These are phyloP conservation scores for Austroboletus festivus DNA, from an alignment of 768 basidiomycete species.

Conservation along the genomic window DNA sequence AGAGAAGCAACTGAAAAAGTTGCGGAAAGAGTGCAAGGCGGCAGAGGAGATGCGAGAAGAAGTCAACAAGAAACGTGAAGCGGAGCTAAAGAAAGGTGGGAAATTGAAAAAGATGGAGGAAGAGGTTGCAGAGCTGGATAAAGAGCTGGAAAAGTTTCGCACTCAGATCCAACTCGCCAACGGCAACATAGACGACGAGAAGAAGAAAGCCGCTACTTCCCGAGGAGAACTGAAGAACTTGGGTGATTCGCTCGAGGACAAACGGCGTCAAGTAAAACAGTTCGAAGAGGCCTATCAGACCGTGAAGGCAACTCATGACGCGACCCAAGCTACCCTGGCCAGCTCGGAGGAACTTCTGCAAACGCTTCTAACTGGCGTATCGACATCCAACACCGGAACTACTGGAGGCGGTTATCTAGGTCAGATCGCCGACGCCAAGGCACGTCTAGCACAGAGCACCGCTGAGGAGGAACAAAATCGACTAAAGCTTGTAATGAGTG, in stretches of 20 bases:
- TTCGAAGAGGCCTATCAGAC: slow-evolving; percentile 53
- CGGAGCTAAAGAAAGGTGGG: slow-evolving; percentile 90
- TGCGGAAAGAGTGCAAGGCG: slow-evolving; percentile 50
- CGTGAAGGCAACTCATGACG: slow-evolving; percentile 68
- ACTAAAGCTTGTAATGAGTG: slow-evolving; percentile 68
- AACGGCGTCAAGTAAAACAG: slow-evolving; percentile 55
- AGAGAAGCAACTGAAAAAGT: slow-evolving; percentile 48
- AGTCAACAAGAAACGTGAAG: slow-evolving; percentile 75
- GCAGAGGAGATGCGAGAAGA: slow-evolving; percentile 65
- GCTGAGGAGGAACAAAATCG: slow-evolving; percentile 85
- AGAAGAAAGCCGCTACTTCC: slow-evolving; percentile 49
- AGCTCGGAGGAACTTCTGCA: slow-evolving; percentile 92
- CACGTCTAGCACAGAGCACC: slow-evolving; percentile 66
- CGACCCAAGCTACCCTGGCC: slow-evolving; percentile 55
- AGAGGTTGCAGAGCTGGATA: slow-evolving; percentile 71
- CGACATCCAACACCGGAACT: slow-evolving; percentile 61
- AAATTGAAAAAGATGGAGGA: slow-evolving; percentile 86
- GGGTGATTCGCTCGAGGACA: slow-evolving; percentile 51
- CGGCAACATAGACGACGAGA: slow-evolving; percentile 75
- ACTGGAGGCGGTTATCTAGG: slow-evolving; percentile 94
- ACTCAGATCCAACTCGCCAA: slow-evolving; percentile 85
- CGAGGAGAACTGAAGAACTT: slow-evolving; percentile 63
- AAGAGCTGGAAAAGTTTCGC: slow-evolving; percentile 73
- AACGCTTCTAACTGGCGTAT: slow-evolving; percentile 88
- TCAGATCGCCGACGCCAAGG: slow-evolving; percentile 84